Evolutionary conservation across 257 asterid species (phyloP), one percentile per base, ranked within the genome.

Genomic region (Craterostigma plantagineum): DNA sequence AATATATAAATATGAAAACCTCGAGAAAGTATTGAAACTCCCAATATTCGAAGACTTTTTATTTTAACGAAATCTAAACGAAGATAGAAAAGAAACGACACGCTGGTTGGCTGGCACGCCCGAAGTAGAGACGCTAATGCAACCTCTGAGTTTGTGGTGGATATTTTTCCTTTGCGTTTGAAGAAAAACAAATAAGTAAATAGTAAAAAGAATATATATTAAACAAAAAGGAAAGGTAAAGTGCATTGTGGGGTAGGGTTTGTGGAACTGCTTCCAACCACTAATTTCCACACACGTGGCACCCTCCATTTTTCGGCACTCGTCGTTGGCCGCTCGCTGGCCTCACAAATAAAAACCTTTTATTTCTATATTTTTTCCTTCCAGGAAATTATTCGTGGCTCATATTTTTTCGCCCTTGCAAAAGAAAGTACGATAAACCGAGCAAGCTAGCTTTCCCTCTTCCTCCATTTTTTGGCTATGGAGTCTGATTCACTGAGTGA

Each of bases 361-460:
- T 50, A 54, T 72, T 46, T 15, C 27, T 7, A 4, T 42, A 58
- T 52, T 54, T 56, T 43, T 18, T n/a, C n/a, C 6, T 12, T 18
- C 43, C 45, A 42, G 38, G 50, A 61, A 51, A 52, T 11, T n/a
- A 41, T 41, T 41, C 45, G 93, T 84, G 96, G 96, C 93, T 84
- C 74, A 67, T 51, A 51, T 54, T 79, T 68, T 67, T 69, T 63
- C 58, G 33, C 53, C 11, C 15, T 8, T 18, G 42, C 18, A 48
- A 53, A 36, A 38, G 52, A 48, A 34, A 35, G 51, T 33, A 58
- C 36, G 33, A 58, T 52, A 58, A 27, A 43, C 45, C 52, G 10
- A 23, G 30, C 30, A 18, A 14, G 10, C 16, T 33, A 48, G 40
- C 43, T 11, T 17, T 14, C 34, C 45, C 38, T 34, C 42, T 18